phyloP scores from a whole-genome alignment of 2,329 filamentous ascomycete genomes.

The Aspergillus tanneri region DNA sequence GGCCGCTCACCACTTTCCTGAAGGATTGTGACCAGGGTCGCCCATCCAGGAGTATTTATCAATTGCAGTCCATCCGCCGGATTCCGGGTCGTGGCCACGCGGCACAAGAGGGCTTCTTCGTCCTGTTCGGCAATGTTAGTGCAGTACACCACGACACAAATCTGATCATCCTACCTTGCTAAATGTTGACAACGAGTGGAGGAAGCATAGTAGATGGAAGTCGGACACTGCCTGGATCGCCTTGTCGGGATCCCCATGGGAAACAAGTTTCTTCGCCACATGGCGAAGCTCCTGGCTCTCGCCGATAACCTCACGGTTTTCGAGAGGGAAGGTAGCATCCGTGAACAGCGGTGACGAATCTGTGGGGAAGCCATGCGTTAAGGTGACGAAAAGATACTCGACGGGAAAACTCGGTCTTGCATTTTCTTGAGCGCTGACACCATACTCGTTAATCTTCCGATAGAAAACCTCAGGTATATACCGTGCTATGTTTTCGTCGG shows the following conservation, averaged over 20 bases:
- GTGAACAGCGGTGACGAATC: slow-evolving; percentile 74
- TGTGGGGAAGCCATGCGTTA: slow-evolving; percentile 94
- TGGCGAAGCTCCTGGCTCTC: slow-evolving; percentile 76
- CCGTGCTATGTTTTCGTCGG: slow-evolving; percentile 66
- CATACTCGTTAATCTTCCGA: slow-evolving; percentile 92
- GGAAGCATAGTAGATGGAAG: slow-evolving; percentile 89
- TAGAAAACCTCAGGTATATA: slow-evolving; percentile 99
- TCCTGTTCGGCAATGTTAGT: slow-evolving; percentile 58
- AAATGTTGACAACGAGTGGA: slow-evolving; percentile 76
- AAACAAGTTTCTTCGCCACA: slow-evolving; percentile 67
- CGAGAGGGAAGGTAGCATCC: slow-evolving; percentile 73
- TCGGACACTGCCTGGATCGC: slow-evolving; percentile 75
- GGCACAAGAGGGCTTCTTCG: slow-evolving; percentile 81
- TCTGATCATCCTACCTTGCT: slow-evolving; percentile 66
- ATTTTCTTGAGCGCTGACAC: slow-evolving; percentile 93
- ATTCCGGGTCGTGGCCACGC: slow-evolving; percentile 78
- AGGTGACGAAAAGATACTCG: slow-evolving; percentile 90
- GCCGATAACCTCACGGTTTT: slow-evolving; percentile 85
- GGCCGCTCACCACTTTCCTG: slow-evolving; percentile 96
- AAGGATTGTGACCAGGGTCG: slow-evolving; percentile 87
- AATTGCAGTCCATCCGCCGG: slow-evolving; percentile 78
- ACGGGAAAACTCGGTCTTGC: slow-evolving; percentile 95
- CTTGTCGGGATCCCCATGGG: slow-evolving; percentile 60
- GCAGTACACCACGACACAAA: not conserved
- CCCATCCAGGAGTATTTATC: slow-evolving; percentile 86